A percentile compares a stretch with the other conserved stretches of the same genome.
These are phyloP conservation scores for Teunomyces gatunensis DNA, from an alignment of 805 yeast species.

Conservation along the genomic window DNA sequence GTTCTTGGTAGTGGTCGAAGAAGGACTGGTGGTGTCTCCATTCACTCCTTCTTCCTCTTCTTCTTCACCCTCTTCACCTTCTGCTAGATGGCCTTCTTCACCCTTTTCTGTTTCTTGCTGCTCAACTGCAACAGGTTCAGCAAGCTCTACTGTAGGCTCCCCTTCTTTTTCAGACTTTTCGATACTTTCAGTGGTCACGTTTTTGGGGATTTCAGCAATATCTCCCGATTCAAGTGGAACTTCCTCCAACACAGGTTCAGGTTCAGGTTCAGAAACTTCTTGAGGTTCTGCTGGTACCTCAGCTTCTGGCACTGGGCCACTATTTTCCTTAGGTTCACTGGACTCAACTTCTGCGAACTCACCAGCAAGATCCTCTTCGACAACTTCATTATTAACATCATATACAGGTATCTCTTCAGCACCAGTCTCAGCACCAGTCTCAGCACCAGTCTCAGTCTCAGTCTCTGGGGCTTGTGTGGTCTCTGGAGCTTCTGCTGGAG, in stretches of 20 bases:
- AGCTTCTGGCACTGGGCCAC: not conserved
- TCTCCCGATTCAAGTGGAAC: conserved; percentile 1
- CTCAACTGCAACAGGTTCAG: not conserved
- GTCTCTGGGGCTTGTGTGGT: too few species aligned
- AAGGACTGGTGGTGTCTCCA: not conserved
- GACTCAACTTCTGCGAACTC: not conserved
- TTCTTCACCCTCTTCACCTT: conserved; percentile 5
- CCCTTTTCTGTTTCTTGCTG: not conserved
- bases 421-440: too few species aligned
- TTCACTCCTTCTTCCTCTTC: not conserved
- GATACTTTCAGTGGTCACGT: not conserved
- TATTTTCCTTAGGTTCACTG: not conserved
- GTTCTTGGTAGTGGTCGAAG: not conserved
- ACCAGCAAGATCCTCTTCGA: not conserved
- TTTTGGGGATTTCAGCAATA: not conserved
- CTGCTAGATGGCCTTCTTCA: not conserved
- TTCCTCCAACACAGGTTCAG: not conserved
- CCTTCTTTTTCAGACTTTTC: not conserved
- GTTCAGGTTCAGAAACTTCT: not conserved
- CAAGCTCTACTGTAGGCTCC: conserved; percentile 3
- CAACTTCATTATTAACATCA: not conserved
- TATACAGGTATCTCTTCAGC: not conserved
- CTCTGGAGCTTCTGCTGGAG: not conserved
- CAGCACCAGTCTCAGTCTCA: too few species aligned
- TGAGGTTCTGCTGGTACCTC: not conserved